Percentiles rank a stretch among this genome's conserved stretches.
Evolutionary conservation across 1,284 basidiomycete species (phyloP).

Genomic region (Irpex sp.): DNA sequence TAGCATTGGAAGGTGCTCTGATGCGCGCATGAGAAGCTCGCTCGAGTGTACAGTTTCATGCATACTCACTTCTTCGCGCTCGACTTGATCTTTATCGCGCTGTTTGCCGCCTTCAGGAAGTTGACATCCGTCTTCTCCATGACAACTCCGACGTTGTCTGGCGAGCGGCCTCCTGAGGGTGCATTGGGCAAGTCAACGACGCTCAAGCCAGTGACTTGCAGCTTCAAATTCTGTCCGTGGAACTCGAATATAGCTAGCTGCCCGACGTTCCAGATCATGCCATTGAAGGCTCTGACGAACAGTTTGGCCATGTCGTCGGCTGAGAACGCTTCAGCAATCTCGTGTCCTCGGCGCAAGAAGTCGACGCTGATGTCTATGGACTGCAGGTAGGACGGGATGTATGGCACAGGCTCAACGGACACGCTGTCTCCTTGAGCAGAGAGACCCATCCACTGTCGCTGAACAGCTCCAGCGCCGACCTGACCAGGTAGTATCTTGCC

Average conservation of each 20-base stretch:
- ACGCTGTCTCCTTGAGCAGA: conserved; percentile 77
- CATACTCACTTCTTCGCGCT: conserved; percentile 78
- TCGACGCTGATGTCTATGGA: conserved; percentile 79
- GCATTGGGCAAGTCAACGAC: conserved; percentile 68
- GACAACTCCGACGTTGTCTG: conserved; percentile 63
- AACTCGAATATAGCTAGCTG: conserved; percentile 88
- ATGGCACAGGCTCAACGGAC: conserved; percentile 63
- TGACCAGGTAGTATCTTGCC: conserved; percentile 58
- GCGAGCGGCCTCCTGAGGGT: conserved; percentile 25
- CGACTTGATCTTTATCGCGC: conserved; percentile 87
- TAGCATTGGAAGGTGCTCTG: conserved; percentile 90
- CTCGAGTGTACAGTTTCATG: neutral
- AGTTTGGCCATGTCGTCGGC: conserved; percentile 81
- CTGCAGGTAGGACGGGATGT: conserved; percentile 69
- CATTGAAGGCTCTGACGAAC: conserved; percentile 66
- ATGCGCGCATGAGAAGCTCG: neutral
- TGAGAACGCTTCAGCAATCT: conserved; percentile 73
- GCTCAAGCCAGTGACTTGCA: conserved; percentile 63
- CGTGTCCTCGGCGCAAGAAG: conserved; percentile 62
- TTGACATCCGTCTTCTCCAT: conserved; percentile 92
- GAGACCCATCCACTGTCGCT: conserved; percentile 85
- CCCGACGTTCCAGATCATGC: conserved; percentile 69
- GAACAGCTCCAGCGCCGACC: conserved; percentile 66
- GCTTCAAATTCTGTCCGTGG: conserved; percentile 84
- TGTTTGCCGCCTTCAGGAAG: conserved; percentile 81